Evolutionary conservation across 352 stramenopile genomes (phyloP).

Genomic region (Phytophthora europaea): DNA sequence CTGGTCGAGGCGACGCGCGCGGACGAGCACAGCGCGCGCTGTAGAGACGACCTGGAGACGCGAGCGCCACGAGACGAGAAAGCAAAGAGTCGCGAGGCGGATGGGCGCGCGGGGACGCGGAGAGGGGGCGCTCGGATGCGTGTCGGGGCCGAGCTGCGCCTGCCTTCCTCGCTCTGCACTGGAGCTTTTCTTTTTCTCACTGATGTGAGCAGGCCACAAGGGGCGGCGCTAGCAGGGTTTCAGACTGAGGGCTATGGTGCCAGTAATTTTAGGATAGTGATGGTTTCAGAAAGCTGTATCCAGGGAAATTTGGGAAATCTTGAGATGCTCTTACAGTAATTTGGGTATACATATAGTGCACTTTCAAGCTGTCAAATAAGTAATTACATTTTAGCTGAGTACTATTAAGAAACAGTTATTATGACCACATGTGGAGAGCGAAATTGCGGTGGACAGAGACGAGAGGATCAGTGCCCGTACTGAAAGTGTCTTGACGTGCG

Average conservation of each 20-base stretch:
- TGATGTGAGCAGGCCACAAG: conserved; percentile 35
- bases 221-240: conserved; percentile 22
- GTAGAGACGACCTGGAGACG: conserved; percentile 12
- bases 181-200: conserved; percentile 55
- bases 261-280: background rate
- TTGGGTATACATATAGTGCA: background rate
- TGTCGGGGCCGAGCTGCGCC: conserved; percentile 18
- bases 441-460: conserved; percentile 2
- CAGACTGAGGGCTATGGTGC: conserved; percentile 7
- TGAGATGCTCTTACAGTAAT: background rate
- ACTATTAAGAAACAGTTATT: background rate
- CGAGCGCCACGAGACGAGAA: conserved; percentile 22
- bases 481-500: background rate
- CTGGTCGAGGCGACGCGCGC: conserved; percentile 11
- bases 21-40: conserved; percentile 22
- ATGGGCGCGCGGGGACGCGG: conserved; percentile 9
- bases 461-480: background rate
- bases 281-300: background rate
- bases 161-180: conserved; percentile 39
- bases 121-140: conserved; percentile 25
- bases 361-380: background rate
- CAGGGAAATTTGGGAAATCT: background rate
- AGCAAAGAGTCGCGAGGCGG: conserved; percentile 15
- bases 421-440: background rate
- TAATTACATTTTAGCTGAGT: background rate